A percentile compares a stretch with the other conserved stretches of the same genome.
These are phyloP conservation scores for Euphrasia confusa DNA, from an alignment of 257 asterid species.

Conservation along the genomic window DNA sequence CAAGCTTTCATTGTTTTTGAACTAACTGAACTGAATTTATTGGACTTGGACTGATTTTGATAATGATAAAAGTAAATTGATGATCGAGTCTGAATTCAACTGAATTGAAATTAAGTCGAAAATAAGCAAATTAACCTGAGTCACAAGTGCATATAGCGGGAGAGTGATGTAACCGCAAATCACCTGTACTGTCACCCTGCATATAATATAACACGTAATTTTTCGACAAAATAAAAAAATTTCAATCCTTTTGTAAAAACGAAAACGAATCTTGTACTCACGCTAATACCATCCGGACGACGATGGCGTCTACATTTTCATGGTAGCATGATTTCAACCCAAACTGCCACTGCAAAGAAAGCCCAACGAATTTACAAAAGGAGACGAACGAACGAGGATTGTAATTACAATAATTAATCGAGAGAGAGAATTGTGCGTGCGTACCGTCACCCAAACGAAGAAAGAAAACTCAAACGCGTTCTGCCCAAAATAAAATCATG, in stretches of 20 bases:
- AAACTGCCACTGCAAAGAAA: slow-evolving; percentile 43
- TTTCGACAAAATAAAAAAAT: neutral
- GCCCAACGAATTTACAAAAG: too few relatives aligned
- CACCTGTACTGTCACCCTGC: slow-evolving; percentile 66
- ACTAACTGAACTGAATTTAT: too few relatives aligned
- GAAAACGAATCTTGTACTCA: slow-evolving; percentile 29
- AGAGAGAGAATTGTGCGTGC: neutral
- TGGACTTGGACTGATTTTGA: too few relatives aligned
- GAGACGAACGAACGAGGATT: too few relatives aligned
- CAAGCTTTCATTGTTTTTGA: too few relatives aligned
- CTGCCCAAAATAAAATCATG: slow-evolving; percentile 25
- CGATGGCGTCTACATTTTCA: slow-evolving; percentile 36
- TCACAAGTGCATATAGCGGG: slow-evolving; percentile 82
- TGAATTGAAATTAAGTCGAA: too few relatives aligned
- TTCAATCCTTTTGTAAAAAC: neutral
- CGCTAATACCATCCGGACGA: slow-evolving; percentile 64
- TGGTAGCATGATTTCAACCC: slow-evolving; percentile 71
- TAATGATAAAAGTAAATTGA: too few relatives aligned
- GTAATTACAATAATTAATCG: neutral
- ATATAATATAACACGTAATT: neutral
- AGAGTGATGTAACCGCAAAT: slow-evolving; percentile 76
- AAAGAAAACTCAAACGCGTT: slow-evolving; percentile 66
- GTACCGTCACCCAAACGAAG: slow-evolving; percentile 76
- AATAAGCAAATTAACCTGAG: slow-evolving; percentile 44
- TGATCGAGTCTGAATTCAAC: too few relatives aligned